Evolutionary conservation across 768 basidiomycete species (phyloP).

Genomic region (Russula earlei): DNA sequence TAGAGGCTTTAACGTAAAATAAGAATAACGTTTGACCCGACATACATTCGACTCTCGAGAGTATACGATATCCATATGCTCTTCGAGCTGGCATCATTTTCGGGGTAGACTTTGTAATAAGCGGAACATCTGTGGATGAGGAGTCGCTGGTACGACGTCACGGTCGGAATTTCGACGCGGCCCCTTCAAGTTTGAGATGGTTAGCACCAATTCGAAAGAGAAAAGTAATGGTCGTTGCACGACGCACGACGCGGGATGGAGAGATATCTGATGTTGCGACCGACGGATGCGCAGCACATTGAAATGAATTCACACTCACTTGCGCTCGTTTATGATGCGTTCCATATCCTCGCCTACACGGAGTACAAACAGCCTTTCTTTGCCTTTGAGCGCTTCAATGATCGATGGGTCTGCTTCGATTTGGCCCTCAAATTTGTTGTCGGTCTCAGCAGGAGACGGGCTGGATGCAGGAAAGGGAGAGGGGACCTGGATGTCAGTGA

Average conservation of each 20-base stretch:
- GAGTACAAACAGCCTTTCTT: conserved; percentile 80
- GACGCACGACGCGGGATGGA: neutral
- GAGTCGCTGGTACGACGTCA: conserved; percentile 76
- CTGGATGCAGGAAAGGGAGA: conserved; percentile 17
- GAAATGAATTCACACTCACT: conserved; percentile 35
- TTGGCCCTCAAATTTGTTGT: conserved; percentile 21
- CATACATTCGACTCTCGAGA: conserved; percentile 69
- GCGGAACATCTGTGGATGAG: conserved; percentile 80
- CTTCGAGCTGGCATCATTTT: conserved; percentile 57
- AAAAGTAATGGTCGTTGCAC: neutral
- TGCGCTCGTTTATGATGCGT: conserved; percentile 61
- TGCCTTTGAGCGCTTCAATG: conserved; percentile 76
- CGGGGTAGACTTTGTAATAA: conserved; percentile 68
- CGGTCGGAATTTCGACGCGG: conserved; percentile 56
- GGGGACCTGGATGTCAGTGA: conserved; percentile 4
- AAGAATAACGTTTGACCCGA: conserved; percentile 15
- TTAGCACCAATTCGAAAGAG: conserved; percentile 7
- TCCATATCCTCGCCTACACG: conserved; percentile 88
- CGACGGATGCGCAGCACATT: neutral
- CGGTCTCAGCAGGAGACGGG: conserved; percentile 25
- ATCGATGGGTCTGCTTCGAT: conserved; percentile 69
- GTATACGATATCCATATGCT: conserved; percentile 48
- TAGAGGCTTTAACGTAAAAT: conserved; percentile 7
- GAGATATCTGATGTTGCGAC: neutral
- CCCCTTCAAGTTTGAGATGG: conserved; percentile 30